Conservation (phyloP, 352 stramenopile genomes). For the Hyphochytrium catenoides region DNA sequence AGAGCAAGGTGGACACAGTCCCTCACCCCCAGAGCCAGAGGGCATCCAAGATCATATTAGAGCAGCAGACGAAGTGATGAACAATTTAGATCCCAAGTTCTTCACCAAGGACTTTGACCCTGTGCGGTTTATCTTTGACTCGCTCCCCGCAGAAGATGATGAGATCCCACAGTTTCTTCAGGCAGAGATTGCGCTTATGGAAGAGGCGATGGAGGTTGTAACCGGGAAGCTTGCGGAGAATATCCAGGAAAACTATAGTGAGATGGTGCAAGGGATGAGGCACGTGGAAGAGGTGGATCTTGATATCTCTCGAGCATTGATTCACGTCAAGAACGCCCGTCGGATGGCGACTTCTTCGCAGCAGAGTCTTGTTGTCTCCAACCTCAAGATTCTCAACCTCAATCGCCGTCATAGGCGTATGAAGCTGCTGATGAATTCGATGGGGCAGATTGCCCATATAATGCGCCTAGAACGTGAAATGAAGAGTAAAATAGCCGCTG, state of each 20-base stretch:
- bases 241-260: slow-evolving; percentile 39
- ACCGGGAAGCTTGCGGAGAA: slow-evolving; percentile 43
- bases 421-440: too few species aligned
- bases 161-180: slow-evolving; percentile 36
- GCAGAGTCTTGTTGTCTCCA: too few species aligned
- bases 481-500: too few species aligned
- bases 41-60: too few species aligned
- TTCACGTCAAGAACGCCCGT: slow-evolving; percentile 59
- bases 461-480: too few species aligned
- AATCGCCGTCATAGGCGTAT: too few species aligned
- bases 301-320: slow-evolving; percentile 47
- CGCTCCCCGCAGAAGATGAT: slow-evolving; percentile 20
- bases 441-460: too few species aligned
- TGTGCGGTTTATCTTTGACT: slow-evolving; percentile 20
- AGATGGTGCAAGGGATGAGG: slow-evolving; percentile 58
- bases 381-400: too few species aligned
- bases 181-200: slow-evolving; percentile 48
- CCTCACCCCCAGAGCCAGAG: too few species aligned
- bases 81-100: slow-evolving; percentile 39
- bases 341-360: too few species aligned
- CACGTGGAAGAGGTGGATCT: slow-evolving; percentile 60
- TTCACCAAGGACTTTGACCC: slow-evolving; percentile 52
- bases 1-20: too few species aligned
- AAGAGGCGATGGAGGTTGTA: slow-evolving; percentile 47
- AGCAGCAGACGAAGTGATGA: slow-evolving; percentile 27